A percentile compares a stretch with the other conserved stretches of the same genome.
Conservation (phyloP, 192 early-diverging fungal species). For the Coemansia sp. region DNA sequence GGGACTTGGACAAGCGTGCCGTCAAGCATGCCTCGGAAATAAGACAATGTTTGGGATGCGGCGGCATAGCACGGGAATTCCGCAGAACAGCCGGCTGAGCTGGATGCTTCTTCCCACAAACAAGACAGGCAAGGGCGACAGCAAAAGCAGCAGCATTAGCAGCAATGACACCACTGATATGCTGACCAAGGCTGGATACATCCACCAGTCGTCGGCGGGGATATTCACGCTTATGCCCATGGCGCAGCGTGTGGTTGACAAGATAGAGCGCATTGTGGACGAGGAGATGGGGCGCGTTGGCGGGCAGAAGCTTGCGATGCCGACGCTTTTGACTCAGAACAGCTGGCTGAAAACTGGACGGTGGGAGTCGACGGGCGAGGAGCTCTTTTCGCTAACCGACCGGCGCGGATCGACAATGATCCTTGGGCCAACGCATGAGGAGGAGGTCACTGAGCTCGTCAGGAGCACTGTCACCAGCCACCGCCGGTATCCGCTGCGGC, state of each 20-base stretch:
- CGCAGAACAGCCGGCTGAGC: constrained; percentile 34
- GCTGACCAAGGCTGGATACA: constrained; percentile 50
- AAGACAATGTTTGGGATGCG: constrained; percentile 2
- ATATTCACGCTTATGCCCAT: constrained; percentile 83
- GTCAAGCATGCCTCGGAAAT: background rate
- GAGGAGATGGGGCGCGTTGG: constrained; percentile 75
- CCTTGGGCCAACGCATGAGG: constrained; percentile 89
- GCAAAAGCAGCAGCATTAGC: background rate
- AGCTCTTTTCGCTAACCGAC: constrained; percentile 80
- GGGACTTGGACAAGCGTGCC: background rate
- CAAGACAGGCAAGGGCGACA: constrained; percentile 18
- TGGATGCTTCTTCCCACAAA: constrained; percentile 54
- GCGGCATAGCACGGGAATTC: constrained; percentile 16
- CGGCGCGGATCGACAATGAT: constrained; percentile 68
- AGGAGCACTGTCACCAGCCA: constrained; percentile 65
- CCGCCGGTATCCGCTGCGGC: constrained; percentile 75
- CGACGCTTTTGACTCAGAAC: constrained; percentile 65
- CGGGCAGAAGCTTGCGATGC: constrained; percentile 72
- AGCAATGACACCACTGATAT: constrained; percentile 21
- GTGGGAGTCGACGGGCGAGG: constrained; percentile 66
- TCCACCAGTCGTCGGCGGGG: constrained; percentile 79
- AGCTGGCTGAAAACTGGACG: constrained; percentile 80
- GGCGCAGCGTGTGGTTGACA: constrained; percentile 70
- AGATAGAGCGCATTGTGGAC: constrained; percentile 79
- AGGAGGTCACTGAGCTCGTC: constrained; percentile 82